Base-by-base conservation (phyloP, 805 yeast species). In the Myxozyma sirexii region DNA sequence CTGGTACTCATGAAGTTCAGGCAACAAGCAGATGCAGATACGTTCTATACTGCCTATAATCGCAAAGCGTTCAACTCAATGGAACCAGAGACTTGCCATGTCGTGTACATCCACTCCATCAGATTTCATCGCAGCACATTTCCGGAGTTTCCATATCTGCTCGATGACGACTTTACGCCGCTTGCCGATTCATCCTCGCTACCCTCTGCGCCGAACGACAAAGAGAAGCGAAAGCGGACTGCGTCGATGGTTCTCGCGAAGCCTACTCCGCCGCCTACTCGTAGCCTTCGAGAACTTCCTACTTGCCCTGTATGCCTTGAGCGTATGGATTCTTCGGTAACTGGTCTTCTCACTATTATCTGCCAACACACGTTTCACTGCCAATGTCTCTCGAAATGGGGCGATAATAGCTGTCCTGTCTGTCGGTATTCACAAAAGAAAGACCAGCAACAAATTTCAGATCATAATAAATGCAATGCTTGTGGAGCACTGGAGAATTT, bases 351-450 rank as follows among this genome's bases (percentile, higher is more conserved):
- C 4, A 92, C 97, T 0, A 91, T 89, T 35, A 91, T 94, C 1
- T 92, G 97, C 64, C 97, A 90, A 70, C 97, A 91, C 71, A 89
- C 97, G 0, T 91, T 90, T 72, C 97, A 91, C 72, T 91, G 96
- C 66, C 87, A 83, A 66, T 92, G 97, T 70, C 77, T 91, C 52
- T 84, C 90, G 47, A 88, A 86, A 72, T 91, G 97, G 97, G 83
- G 82, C 57, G 96, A 90, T 41, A 59, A 54, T 33, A 83, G 88
- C 27, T 91, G 97, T 70, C 97, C 97, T 0, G 92, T 91, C 1
- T 91, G 97, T 70, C 77, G 97, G 42, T 89, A 89, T 68, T 84
- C 96, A 0, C 86, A 76, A 54, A 64, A 76, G 26, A 70, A 50
- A 24, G 68, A 63, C 35, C 56, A 45, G 17, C 64, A 41, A 29